These are phyloP conservation scores for Cutaneotrichosporon sp. DNA, from an alignment of 1,284 basidiomycete genomes.

Conservation along the genomic window DNA sequence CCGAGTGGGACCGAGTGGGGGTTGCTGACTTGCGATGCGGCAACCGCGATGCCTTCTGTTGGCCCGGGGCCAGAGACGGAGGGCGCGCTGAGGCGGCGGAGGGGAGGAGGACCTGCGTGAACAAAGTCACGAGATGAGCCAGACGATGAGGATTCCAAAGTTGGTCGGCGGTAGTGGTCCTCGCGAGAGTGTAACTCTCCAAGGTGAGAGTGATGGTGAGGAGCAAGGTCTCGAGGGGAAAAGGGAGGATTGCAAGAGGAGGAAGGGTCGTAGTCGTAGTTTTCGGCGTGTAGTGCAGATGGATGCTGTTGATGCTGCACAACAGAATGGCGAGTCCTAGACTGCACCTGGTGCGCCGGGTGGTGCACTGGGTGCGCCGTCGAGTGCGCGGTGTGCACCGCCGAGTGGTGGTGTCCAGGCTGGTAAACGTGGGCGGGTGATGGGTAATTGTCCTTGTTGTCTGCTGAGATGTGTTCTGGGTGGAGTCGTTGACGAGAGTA, in stretches of 20 bases:
- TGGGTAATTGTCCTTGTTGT: slow-evolving; percentile 3
- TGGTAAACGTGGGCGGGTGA: slow-evolving; percentile 12
- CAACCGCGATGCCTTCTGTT: not conserved
- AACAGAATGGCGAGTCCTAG: not conserved
- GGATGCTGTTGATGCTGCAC: not conserved
- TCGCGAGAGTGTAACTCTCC: not conserved
- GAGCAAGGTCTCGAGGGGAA: not conserved
- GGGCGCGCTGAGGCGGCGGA: slow-evolving; percentile 20
- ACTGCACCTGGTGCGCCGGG: slow-evolving; percentile 1
- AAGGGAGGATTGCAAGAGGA: not conserved
- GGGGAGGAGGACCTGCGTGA: slow-evolving; percentile 21
- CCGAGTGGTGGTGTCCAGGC: slow-evolving; percentile 8
- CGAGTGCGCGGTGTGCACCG: slow-evolving; percentile 11
- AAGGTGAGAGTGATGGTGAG: slow-evolving; percentile 1
- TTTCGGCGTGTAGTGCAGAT: slow-evolving; percentile 1
- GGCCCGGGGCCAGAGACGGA: not conserved
- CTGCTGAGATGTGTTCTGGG: slow-evolving; percentile 9
- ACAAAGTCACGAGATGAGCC: slow-evolving; percentile 13
- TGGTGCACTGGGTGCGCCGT: slow-evolving; percentile 8
- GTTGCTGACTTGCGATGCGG: slow-evolving; percentile 2
- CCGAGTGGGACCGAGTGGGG: not conserved
- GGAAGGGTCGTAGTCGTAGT: slow-evolving; percentile 5
- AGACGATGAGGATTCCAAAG: slow-evolving; percentile 4
- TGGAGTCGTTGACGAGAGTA: slow-evolving; percentile 15
- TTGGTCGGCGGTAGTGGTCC: not conserved